A percentile compares a stretch with the other conserved stretches of the same genome.
These are phyloP conservation scores for Tylopilus intermedius DNA, from an alignment of 768 basidiomycete species.

Conservation along the genomic window DNA sequence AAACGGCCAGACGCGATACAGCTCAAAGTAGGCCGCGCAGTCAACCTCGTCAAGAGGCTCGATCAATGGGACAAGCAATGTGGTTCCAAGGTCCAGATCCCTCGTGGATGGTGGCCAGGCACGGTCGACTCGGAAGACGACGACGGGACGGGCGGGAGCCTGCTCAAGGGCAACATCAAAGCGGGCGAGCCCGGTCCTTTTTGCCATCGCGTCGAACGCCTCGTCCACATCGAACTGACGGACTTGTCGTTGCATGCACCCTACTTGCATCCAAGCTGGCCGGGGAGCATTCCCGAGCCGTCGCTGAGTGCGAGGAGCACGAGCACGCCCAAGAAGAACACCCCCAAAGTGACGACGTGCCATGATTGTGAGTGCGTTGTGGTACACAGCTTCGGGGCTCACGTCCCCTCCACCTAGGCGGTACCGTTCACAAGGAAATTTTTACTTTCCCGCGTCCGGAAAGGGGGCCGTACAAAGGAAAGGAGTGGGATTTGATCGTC, in stretches of 20 bases:
- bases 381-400: neutral
- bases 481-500: constrained; percentile 72
- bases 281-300: constrained; percentile 31
- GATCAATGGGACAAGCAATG: constrained; percentile 83
- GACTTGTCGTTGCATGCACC: constrained; percentile 56
- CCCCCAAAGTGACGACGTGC: constrained; percentile 29
- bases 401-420: constrained; percentile 36
- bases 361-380: constrained; percentile 40
- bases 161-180: constrained; percentile 63
- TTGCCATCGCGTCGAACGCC: constrained; percentile 71
- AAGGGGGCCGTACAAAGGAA: constrained; percentile 50
- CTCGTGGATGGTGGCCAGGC: constrained; percentile 72
- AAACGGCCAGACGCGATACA: constrained; percentile 41
- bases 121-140: constrained; percentile 35
- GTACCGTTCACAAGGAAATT: constrained; percentile 67
- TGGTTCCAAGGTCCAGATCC: constrained; percentile 66
- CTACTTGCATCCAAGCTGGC: constrained; percentile 55
- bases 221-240: constrained; percentile 75
- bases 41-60: constrained; percentile 66
- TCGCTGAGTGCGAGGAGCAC: constrained; percentile 3
- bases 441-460: constrained; percentile 62
- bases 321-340: constrained; percentile 13
- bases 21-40: constrained; percentile 76
- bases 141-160: constrained; percentile 34
- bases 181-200: constrained; percentile 58